phyloP scores from a whole-genome alignment of 495 filamentous ascomycete genomes.

The Hypoxylon rickii region DNA sequence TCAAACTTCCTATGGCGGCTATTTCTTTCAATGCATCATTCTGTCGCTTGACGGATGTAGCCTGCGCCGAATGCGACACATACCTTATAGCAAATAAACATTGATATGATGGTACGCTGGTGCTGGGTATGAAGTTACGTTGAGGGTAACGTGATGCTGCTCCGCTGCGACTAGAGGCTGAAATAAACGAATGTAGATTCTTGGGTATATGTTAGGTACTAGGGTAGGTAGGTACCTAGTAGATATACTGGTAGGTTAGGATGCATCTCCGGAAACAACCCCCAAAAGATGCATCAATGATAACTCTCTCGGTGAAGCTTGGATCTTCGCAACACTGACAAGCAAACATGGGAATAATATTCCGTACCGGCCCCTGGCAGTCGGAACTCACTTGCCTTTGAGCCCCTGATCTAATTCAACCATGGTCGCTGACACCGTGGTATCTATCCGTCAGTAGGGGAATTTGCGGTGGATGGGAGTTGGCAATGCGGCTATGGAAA shows the following conservation, averaged over 20 bases:
- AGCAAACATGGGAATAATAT: not conserved
- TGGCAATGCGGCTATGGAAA: no score
- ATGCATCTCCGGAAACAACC: no score
- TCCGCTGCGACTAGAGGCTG: not conserved
- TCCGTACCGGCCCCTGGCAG: not conserved
- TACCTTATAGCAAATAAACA: constrained; percentile 5
- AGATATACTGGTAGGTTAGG: no score
- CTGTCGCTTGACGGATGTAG: constrained; percentile 31
- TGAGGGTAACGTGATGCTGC: not conserved
- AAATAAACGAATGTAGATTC: constrained; percentile 6
- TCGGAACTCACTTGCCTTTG: not conserved
- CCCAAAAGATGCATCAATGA: no score
- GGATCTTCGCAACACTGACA: not conserved
- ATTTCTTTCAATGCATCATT: constrained; percentile 20
- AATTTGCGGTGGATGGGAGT: not conserved
- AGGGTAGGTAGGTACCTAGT: not conserved
- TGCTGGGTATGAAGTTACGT: not conserved
- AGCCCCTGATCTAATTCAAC: not conserved
- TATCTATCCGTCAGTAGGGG: not conserved
- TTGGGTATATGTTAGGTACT: no score
- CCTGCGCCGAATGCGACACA: constrained; percentile 23
- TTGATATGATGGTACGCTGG: no score
- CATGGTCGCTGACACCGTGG: not conserved
- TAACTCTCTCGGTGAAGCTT: no score
- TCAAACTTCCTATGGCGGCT: constrained; percentile 21